A percentile compares a stretch with the other conserved stretches of the same genome.
Evolutionary conservation across 306 rosid genomes (phyloP).

Genomic region (Quercus aquifolioides): DNA sequence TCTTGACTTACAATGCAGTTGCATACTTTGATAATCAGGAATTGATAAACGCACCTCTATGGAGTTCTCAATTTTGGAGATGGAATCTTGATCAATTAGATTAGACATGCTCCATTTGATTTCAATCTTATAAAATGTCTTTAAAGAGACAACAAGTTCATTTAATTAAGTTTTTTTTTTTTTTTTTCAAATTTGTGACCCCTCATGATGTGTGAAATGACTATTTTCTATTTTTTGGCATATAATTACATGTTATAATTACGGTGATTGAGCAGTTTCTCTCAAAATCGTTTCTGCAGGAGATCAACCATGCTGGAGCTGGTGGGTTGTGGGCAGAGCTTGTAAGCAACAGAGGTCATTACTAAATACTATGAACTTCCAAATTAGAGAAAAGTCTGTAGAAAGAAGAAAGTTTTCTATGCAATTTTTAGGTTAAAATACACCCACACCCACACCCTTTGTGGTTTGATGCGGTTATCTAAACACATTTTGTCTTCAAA

Average conservation of each 20-base stretch:
- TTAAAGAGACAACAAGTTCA: neutral
- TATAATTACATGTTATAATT: neutral
- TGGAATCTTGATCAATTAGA: neutral
- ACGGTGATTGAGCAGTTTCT: neutral
- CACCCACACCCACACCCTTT: too few species aligned
- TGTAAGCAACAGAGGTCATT: constrained; percentile 63
- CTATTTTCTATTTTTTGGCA: neutral
- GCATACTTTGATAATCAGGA: neutral
- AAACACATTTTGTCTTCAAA: too few species aligned
- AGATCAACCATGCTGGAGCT: constrained; percentile 85
- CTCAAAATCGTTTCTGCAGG: constrained; percentile 39
- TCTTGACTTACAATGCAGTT: neutral
- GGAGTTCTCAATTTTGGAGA: neutral
- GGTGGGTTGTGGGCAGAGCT: constrained; percentile 87
- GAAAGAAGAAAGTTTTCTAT: neutral
- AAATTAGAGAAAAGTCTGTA: neutral
- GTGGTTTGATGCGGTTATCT: too few species aligned
- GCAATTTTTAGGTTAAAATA: too few species aligned
- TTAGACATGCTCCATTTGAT: neutral
- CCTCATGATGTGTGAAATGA: neutral
- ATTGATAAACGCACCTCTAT: neutral
- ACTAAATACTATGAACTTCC: constrained; percentile 1
- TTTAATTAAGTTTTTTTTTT: too few species aligned
- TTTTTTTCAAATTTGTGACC: neutral
- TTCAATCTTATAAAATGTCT: neutral